Base-by-base conservation (phyloP, 2,329 filamentous ascomycete species). In the Salinomyces thailandicus region DNA sequence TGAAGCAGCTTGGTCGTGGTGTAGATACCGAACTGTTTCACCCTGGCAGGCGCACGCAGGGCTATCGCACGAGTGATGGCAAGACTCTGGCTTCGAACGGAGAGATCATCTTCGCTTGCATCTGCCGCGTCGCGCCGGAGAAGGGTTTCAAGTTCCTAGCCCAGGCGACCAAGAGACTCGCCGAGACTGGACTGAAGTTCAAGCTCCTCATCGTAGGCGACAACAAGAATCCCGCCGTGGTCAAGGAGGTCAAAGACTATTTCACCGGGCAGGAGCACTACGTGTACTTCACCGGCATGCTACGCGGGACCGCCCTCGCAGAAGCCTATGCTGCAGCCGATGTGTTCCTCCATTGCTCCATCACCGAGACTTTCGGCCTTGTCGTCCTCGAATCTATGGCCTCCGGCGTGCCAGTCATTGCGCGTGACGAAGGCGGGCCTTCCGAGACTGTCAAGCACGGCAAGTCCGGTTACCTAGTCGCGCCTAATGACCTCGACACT, bases 331-430 rank as follows among this genome's bases (percentile, higher is more conserved):
- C 79, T 2, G 73, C 72, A 3, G 77, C 72, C 1, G 78, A 83
- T 50, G 47, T 83, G n/a, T 82, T 83, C 51, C 58, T 83, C 11
- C 78, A 83, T 59, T 81, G 77, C 58, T 82, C 75, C 15, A 64
- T 82, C 39, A 82, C 78, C 1, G 79, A 83, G 57, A 83, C 79
- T 0, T 82, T 83, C 54, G 79, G 79, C 0, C 62, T 83, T 7
- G 78, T 83, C 0, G 78, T 82, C 1, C 62, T 82, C 2, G 79
- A 82, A 56, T 73, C 75, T 3, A 81, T 83, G 77, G 77, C 78
- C 0, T 80, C 76, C 44, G 77, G 77, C 2, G 67, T 84, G 2
- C 77, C 78, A 0, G 78, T 83, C 16, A 66, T 83, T 35, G 79
- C 79, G 2, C 68, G 79, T 31, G 77, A 82, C 48, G 75, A 79